A percentile compares a stretch with the other conserved stretches of the same genome.
Conservation (phyloP, 2,329 filamentous ascomycete genomes). For the Aspergillus brasiliensis region DNA sequence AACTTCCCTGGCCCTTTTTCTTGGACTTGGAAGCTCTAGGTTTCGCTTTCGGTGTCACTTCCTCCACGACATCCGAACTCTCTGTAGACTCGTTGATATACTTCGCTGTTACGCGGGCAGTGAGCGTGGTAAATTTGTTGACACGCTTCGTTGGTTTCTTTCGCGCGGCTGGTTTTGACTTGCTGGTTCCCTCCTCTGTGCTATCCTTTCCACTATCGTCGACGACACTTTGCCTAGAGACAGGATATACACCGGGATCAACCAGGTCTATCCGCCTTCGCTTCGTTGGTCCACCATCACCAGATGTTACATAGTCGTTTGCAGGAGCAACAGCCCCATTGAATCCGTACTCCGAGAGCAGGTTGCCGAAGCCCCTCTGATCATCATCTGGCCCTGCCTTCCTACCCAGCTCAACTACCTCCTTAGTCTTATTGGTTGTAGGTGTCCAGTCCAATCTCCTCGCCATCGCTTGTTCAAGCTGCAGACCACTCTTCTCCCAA, state of each 20-base stretch:
- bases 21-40: slow-evolving; percentile 13
- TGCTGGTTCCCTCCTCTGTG: slow-evolving; percentile 16
- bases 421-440: slow-evolving; percentile 47
- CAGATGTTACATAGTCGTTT: slow-evolving; percentile 16
- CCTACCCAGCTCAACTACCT: slow-evolving; percentile 23
- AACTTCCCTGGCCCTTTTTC: slow-evolving; percentile 21
- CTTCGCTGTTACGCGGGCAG: slow-evolving; percentile 72
- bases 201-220: slow-evolving; percentile 13
- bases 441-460: slow-evolving; percentile 71
- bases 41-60: slow-evolving; percentile 1
- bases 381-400: slow-evolving; percentile 3
- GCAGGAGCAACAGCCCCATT: slow-evolving; percentile 22
- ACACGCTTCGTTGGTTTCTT: slow-evolving; percentile 54
- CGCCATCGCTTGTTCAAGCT: slow-evolving; percentile 52
- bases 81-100: slow-evolving; percentile 54
- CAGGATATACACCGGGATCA: slow-evolving; percentile 22
- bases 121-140: slow-evolving; percentile 77
- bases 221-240: slow-evolving; percentile 8
- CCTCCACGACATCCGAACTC: slow-evolving; percentile 11
- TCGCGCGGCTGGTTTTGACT: slow-evolving; percentile 15
- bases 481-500: slow-evolving; percentile 26
- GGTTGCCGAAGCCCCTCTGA: slow-evolving; percentile 33
- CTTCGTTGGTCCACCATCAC: slow-evolving; percentile 35
- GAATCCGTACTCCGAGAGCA: slow-evolving; percentile 47
- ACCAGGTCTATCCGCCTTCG: slow-evolving; percentile 41